These are phyloP conservation scores for Discostella pseudostelligera DNA, from an alignment of 108 stramenopile species.

Conservation along the genomic window DNA sequence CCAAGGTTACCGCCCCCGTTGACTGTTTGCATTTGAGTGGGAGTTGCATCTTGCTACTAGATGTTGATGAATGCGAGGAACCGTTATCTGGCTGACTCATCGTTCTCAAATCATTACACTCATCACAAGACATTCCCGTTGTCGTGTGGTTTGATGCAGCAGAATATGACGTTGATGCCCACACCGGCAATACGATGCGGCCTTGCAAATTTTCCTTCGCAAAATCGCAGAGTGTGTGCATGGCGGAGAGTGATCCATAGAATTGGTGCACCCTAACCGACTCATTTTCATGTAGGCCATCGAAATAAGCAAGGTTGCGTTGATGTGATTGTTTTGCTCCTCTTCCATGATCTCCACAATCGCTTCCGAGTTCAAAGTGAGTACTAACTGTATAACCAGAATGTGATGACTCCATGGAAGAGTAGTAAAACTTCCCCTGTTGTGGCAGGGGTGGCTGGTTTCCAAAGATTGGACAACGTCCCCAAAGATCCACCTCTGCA, in stretches of 20 bases:
- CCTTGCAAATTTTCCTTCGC: slow-evolving; percentile 15
- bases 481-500: slow-evolving; percentile 17
- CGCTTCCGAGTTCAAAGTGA: slow-evolving; percentile 5
- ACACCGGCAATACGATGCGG: slow-evolving; percentile 22
- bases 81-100: not conserved
- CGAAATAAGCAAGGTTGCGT: slow-evolving; percentile 11
- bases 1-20: no score
- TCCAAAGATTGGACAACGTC: slow-evolving; percentile 32
- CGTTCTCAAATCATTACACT: not conserved
- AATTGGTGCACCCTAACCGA: slow-evolving; percentile 16
- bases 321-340: not conserved
- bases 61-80: no score
- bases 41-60: no score
- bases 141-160: not conserved
- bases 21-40: no score
- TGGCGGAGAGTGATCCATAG: slow-evolving; percentile 30
- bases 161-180: slow-evolving; percentile 9
- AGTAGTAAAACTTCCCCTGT: slow-evolving; percentile 18
- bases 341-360: not conserved
- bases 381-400: slow-evolving; percentile 19
- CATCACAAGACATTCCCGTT: not conserved
- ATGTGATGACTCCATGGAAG: slow-evolving; percentile 20
- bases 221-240: slow-evolving; percentile 33
- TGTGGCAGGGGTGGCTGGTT: slow-evolving; percentile 13
- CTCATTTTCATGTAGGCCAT: slow-evolving; percentile 23